A percentile compares a stretch with the other conserved stretches of the same genome.
Conservation (phyloP, 306 rosid species). For the Oxytropis ochrocephala region DNA sequence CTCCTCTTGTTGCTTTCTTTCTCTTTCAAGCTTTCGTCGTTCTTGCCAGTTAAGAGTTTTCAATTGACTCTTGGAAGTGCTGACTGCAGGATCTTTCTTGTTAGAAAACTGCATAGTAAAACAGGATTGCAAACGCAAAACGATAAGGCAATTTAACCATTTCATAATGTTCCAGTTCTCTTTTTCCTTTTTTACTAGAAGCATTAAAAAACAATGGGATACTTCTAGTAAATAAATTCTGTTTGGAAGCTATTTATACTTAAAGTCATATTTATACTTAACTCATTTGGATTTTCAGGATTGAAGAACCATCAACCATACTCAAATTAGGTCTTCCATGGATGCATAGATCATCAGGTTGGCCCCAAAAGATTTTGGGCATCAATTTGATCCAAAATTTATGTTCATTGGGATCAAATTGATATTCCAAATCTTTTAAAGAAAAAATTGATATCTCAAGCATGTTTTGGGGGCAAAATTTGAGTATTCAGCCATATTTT, state of each 20-base stretch:
- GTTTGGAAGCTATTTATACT: background rate
- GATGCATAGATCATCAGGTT: background rate
- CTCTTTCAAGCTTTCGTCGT: slow-evolving; percentile 54
- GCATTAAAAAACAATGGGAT: background rate
- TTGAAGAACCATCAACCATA: background rate
- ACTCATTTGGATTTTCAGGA: background rate
- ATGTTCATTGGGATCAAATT: background rate
- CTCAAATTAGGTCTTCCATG: background rate
- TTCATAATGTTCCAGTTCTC: background rate
- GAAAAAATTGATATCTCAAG: background rate
- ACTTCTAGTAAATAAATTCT: background rate
- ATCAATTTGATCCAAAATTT: background rate
- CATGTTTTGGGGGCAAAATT: background rate
- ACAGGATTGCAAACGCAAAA: background rate
- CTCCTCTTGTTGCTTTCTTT: slow-evolving; percentile 64
- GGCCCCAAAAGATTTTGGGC: background rate
- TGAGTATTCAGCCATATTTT: background rate
- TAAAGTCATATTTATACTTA: no score
- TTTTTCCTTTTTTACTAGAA: background rate
- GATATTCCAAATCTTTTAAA: background rate
- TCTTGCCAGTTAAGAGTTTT: slow-evolving; percentile 72
- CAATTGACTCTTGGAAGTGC: slow-evolving; percentile 44
- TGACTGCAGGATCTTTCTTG: slow-evolving; percentile 23
- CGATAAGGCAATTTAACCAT: background rate
- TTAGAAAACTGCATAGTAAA: slow-evolving; percentile 31